A percentile compares a stretch with the other conserved stretches of the same genome.
phyloP scores from a whole-genome alignment of 2,329 filamentous ascomycete species.

The Cercospora citrullina region DNA sequence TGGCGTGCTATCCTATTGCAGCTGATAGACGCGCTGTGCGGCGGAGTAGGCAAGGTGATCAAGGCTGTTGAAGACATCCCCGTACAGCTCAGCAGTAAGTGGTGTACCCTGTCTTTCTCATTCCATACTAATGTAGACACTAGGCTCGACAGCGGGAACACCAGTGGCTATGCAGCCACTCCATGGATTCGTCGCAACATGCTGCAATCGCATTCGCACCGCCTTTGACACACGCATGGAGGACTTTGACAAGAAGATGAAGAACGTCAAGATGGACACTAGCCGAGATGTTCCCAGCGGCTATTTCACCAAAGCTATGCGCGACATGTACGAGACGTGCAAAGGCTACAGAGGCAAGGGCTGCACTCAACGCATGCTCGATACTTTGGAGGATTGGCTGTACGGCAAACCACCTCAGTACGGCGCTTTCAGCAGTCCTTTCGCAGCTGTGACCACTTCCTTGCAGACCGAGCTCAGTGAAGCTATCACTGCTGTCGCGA shows the following conservation, averaged over 20 bases:
- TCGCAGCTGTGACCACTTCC: background rate
- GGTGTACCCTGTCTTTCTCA: no score
- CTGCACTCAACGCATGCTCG: conserved; percentile 5
- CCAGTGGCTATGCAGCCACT: conserved; percentile 1
- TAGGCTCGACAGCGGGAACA: background rate
- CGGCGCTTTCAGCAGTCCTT: background rate
- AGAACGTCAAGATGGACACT: conserved; percentile 22
- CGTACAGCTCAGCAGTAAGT: conserved; percentile 5
- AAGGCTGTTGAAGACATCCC: conserved; percentile 7
- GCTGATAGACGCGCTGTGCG: background rate
- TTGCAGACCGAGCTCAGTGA: conserved; percentile 9
- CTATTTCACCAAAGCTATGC: conserved; percentile 26
- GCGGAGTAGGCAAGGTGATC: background rate
- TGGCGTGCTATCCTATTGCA: background rate
- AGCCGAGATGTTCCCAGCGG: conserved; percentile 21
- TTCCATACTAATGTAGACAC: background rate
- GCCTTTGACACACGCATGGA: background rate
- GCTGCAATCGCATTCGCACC: conserved; percentile 12
- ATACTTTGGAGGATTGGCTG: background rate
- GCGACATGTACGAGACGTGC: conserved; percentile 26
- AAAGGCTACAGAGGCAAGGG: conserved; percentile 11
- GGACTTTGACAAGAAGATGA: conserved; percentile 14
- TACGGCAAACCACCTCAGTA: background rate
- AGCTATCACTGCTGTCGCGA: background rate
- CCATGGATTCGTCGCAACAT: background rate